A percentile compares a stretch with the other conserved stretches of the same genome.
Conservation (phyloP, 768 basidiomycete genomes). For the Suillus decipiens region DNA sequence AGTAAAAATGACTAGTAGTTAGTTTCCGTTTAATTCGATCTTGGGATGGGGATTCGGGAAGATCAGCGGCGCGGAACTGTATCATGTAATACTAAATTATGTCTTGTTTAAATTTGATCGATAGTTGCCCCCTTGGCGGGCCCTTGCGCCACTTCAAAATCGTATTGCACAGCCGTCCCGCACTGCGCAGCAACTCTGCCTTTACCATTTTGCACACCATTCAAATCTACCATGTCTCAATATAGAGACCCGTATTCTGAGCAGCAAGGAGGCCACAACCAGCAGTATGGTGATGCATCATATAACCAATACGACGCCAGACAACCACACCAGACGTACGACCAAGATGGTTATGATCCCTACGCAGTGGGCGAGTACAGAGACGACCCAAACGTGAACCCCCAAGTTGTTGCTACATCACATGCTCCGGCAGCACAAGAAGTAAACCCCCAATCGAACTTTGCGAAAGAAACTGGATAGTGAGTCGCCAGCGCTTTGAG, state of each 20-base stretch:
- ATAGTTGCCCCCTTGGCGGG: no score
- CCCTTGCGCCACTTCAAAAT: background rate
- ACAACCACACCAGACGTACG: slow-evolving; percentile 54
- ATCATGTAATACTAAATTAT: no score
- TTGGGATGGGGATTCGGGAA: no score
- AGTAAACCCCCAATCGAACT: slow-evolving; percentile 42
- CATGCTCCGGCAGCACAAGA: slow-evolving; percentile 29
- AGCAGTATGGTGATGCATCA: slow-evolving; percentile 36
- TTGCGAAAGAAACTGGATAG: slow-evolving; percentile 26
- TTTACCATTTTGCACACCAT: background rate
- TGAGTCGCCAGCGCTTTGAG: background rate
- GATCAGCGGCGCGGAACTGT: no score
- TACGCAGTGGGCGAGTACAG: slow-evolving; percentile 33
- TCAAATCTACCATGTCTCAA: slow-evolving; percentile 41
- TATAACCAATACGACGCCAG: slow-evolving; percentile 49
- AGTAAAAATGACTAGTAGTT: no score
- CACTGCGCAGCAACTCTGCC: background rate
- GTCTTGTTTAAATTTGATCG: no score
- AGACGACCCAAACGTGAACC: slow-evolving; percentile 36
- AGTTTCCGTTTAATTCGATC: no score
- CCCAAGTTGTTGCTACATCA: slow-evolving; percentile 13
- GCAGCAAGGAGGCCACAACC: slow-evolving; percentile 26
- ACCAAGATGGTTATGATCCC: slow-evolving; percentile 43
- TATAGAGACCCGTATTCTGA: slow-evolving; percentile 58
- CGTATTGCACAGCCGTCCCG: slow-evolving; percentile 7